Evolutionary conservation across 345 rosid species (phyloP), one percentile per base, ranked within the genome.

Genomic region (Aethionema arabicum): DNA sequence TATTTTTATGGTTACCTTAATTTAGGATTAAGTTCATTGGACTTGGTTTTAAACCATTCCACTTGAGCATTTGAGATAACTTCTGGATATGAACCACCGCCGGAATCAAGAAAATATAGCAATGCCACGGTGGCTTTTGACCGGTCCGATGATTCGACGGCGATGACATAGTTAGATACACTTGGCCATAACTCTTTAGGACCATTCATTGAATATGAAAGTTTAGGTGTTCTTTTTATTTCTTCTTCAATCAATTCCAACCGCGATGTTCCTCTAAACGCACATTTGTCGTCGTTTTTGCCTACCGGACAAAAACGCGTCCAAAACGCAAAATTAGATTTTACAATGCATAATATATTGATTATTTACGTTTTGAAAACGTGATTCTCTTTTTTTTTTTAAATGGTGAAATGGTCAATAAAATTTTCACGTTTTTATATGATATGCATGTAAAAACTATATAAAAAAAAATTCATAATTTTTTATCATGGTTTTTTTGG

Each of bases 41-140:
- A 85, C 68, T 47, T 73, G 12, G 16, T 58, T 58, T 51, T 65
- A 75, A 92, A 89, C 98, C 98, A 89, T 32, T 85, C 80, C 42
- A 80, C 83, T 74, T 91, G 95, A 43, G 89, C 78, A 51, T 58
- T 74, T 64, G 98, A 91, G 63, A 86, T 70, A 56, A 86, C 86
- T 63, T 88, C 78, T 2, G 96, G 93, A 41, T 88, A 91, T 6
- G 98, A 86, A 13, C 95, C 96, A 47, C 96, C 98, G 0, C 98
- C 98, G 13, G 95, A 92, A 77, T 92, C 98, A 11, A 92, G 82
- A 59, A 89, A 83, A 75, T 91, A 92, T 49, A 92, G 73, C 69
- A 78, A 78, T 39, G 70, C 77, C 30, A 83, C 59, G 0, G 78
- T 75, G 13, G 65, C 61, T 36, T 46, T 38, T 2, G 83, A 74